phyloP scores from a whole-genome alignment of 1,284 basidiomycete species.

The Wallemia ichthyophaga region DNA sequence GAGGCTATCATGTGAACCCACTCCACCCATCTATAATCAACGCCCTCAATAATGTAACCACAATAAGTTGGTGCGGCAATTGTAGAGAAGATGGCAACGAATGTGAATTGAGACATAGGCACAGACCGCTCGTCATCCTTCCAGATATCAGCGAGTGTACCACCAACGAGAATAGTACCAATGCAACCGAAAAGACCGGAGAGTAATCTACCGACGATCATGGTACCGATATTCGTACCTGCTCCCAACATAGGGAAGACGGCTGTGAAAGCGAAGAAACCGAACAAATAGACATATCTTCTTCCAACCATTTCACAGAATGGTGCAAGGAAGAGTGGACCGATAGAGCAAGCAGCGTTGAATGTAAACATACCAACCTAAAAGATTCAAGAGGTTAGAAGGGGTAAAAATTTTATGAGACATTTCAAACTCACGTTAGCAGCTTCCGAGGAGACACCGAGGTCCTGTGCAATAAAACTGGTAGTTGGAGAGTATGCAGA shows the following conservation, averaged over 20 bases:
- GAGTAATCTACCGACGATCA: conserved; percentile 12
- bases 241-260: conserved; percentile 5
- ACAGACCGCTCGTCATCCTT: conserved; percentile 11
- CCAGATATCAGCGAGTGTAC: conserved; percentile 9
- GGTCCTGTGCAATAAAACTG: conserved; percentile 8
- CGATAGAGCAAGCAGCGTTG: conserved; percentile 8
- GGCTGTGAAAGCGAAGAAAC: conserved; percentile 4
- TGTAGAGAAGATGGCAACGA: conserved; percentile 10
- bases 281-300: conserved; percentile 2
- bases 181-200: conserved; percentile 12
- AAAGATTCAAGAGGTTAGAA: background rate
- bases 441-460: conserved; percentile 10
- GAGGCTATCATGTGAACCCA: conserved; percentile 12
- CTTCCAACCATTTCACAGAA: conserved; percentile 3
- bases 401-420: conserved; percentile 7
- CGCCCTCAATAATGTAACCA: conserved; percentile 14
- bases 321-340: conserved; percentile 4
- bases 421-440: too few species aligned
- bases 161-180: conserved; percentile 11
- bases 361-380: conserved; percentile 10
- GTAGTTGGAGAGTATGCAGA: conserved; percentile 11
- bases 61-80: conserved; percentile 11
- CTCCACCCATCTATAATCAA: conserved; percentile 10
- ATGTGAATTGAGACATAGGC: conserved; percentile 14
- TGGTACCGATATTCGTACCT: conserved; percentile 12